Evolutionary conservation across 1,284 basidiomycete genomes (phyloP).

Genomic region (Wallemia mellicola): DNA sequence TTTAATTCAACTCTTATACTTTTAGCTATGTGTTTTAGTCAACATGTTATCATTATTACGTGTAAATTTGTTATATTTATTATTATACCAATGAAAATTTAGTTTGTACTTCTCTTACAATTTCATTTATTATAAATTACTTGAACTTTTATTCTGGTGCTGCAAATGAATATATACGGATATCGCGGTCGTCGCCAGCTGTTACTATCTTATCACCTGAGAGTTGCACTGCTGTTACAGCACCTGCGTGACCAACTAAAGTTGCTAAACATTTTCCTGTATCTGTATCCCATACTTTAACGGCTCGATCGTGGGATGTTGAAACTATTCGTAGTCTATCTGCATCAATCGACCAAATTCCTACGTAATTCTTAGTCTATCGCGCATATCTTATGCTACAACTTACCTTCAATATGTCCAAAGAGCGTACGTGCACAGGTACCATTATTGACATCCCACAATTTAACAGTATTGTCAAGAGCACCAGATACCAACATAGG

Average conservation of each 20-base stretch:
- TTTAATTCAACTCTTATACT: no score
- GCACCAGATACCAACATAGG: slow-evolving; percentile 66
- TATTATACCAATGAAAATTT: no score
- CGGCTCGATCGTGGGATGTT: slow-evolving; percentile 69
- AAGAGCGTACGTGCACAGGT: slow-evolving; percentile 59
- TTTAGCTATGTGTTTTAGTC: no score
- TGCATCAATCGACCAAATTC: slow-evolving; percentile 80
- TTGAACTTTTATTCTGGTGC: not conserved
- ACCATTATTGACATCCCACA: slow-evolving; percentile 82
- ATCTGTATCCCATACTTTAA: slow-evolving; percentile 72
- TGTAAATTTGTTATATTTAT: not conserved
- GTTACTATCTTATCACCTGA: slow-evolving; percentile 89
- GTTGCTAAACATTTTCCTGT: slow-evolving; percentile 66
- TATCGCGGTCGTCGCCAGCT: slow-evolving; percentile 61
- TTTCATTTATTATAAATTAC: not conserved
- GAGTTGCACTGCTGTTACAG: slow-evolving; percentile 66
- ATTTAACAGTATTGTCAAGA: slow-evolving; percentile 80
- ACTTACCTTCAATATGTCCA: slow-evolving; percentile 28
- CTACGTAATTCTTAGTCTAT: no score
- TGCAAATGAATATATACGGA: slow-evolving; percentile 18
- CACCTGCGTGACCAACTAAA: slow-evolving; percentile 72
- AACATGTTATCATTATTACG: no score
- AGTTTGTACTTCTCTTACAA: not conserved
- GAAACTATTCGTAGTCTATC: slow-evolving; percentile 77
- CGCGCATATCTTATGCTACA: no score